Conservation (phyloP, 2,329 filamentous ascomycete species). For the Parasarocladium wereldwijsianum region DNA sequence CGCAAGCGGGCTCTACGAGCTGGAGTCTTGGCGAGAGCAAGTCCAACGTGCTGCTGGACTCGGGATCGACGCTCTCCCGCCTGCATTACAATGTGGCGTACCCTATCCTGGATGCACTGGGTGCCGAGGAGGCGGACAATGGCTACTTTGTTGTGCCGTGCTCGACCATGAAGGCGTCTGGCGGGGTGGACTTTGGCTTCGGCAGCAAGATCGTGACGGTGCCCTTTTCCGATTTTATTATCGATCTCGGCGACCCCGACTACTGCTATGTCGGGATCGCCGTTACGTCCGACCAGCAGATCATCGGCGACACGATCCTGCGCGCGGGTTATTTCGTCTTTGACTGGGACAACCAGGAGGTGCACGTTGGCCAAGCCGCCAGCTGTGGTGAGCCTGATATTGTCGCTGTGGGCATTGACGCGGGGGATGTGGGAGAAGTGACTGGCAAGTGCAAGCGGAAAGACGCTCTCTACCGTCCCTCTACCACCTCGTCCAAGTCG, state of each 20-base stretch:
- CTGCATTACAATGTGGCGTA: slow-evolving; percentile 27
- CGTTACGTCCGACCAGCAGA: slow-evolving; percentile 24
- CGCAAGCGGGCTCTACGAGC: slow-evolving; percentile 8
- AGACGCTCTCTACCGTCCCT: slow-evolving; percentile 12
- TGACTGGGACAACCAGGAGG: slow-evolving; percentile 26
- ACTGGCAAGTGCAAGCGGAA: slow-evolving; percentile 20
- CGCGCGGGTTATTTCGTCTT: slow-evolving; percentile 30
- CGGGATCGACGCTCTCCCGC: slow-evolving; percentile 33
- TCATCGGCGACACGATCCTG: slow-evolving; percentile 27
- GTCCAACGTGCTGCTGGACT: slow-evolving; percentile 33
- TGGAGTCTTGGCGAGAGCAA: slow-evolving; percentile 16
- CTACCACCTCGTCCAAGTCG: too few species aligned
- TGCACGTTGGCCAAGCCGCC: slow-evolving; percentile 26
- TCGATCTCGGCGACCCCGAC: slow-evolving; percentile 21
- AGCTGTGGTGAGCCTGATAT: slow-evolving; percentile 24
- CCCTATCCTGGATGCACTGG: slow-evolving; percentile 27
- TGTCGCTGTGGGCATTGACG: slow-evolving; percentile 18
- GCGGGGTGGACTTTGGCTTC: slow-evolving; percentile 34
- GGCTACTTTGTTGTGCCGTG: slow-evolving; percentile 32
- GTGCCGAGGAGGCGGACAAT: slow-evolving; percentile 21
- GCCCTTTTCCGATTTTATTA: slow-evolving; percentile 32
- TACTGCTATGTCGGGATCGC: slow-evolving; percentile 27
- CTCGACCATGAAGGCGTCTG: slow-evolving; percentile 17
- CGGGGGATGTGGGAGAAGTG: slow-evolving; percentile 16
- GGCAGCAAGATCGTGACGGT: slow-evolving; percentile 24